Conservation (phyloP, 768 basidiomycete genomes). For the Tulasnella sp. region DNA sequence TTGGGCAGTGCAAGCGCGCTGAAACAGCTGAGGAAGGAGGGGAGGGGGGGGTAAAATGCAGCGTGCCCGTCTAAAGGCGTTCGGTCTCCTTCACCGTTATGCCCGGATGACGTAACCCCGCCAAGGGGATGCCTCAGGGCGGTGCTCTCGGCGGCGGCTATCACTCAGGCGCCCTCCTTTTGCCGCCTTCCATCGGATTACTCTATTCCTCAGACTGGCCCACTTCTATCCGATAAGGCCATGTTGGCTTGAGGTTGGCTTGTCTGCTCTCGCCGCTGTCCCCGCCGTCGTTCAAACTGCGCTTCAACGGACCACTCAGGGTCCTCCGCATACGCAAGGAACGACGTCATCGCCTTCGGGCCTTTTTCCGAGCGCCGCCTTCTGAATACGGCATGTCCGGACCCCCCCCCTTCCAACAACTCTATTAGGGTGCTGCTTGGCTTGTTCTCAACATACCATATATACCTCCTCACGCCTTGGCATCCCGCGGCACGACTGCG, state of each 20-base stretch:
- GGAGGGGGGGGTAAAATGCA: slow-evolving; percentile 2
- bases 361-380: no score
- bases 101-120: background rate
- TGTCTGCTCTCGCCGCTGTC: no score
- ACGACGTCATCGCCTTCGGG: background rate
- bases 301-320: no score
- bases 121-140: background rate
- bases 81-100: background rate
- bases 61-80: background rate
- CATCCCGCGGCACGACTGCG: background rate
- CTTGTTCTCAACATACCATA: background rate
- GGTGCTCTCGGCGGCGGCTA: background rate
- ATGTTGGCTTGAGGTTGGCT: no score
- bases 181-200: background rate
- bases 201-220: background rate
- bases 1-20: slow-evolving; percentile 4
- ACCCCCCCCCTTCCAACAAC: background rate
- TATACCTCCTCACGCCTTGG: background rate
- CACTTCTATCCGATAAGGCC: background rate
- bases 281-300: no score
- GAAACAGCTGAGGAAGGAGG: background rate
- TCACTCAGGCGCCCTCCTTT: background rate
- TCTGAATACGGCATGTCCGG: background rate
- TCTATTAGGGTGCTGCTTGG: background rate
- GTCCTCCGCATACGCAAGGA: background rate